A percentile compares a stretch with the other conserved stretches of the same genome.
These are phyloP conservation scores for Colletotrichum echinochloae DNA, from an alignment of 2,329 filamentous ascomycete genomes.

Conservation along the genomic window DNA sequence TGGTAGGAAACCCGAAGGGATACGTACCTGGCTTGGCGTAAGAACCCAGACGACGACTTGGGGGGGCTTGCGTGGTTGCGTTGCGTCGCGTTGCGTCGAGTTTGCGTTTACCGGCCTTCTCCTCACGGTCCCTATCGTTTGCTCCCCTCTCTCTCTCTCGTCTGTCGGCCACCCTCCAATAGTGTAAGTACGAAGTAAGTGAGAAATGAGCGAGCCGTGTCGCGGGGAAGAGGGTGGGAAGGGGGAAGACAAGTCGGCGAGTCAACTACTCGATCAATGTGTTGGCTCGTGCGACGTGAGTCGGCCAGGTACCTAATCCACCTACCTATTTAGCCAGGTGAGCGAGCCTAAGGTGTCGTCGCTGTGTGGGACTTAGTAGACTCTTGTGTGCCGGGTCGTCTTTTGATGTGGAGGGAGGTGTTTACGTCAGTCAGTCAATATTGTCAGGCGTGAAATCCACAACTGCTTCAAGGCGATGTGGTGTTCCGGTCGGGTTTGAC, in stretches of 20 bases:
- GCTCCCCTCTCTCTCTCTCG: conserved; percentile 12
- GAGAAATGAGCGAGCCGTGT: conserved; percentile 15
- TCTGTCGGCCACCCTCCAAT: conserved; percentile 27
- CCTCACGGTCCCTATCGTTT: conserved; percentile 24
- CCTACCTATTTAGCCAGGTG: conserved; percentile 18
- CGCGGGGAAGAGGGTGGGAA: conserved; percentile 17
- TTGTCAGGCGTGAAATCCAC: conserved; percentile 23
- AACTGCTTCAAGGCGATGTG: conserved; percentile 5
- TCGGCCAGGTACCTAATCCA: conserved; percentile 28
- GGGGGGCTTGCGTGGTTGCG: conserved; percentile 32
- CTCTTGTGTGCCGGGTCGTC: conserved; percentile 16
- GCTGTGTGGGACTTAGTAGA: background rate
- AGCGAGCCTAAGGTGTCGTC: background rate
- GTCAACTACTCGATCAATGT: conserved; percentile 25
- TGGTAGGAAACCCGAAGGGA: conserved; percentile 4
- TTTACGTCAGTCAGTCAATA: conserved; percentile 34
- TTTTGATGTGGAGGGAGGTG: conserved; percentile 22
- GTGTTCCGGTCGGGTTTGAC: conserved; percentile 13
- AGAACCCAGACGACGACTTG: conserved; percentile 19
- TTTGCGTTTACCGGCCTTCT: conserved; percentile 28
- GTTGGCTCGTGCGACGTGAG: conserved; percentile 38
- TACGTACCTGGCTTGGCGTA: conserved; percentile 38
- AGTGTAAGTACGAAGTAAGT: background rate
- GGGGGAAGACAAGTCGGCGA: conserved; percentile 20
- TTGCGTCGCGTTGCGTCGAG: conserved; percentile 28